Base-by-base conservation (phyloP, 495 filamentous ascomycete genomes). In the Podospora anserina region DNA sequence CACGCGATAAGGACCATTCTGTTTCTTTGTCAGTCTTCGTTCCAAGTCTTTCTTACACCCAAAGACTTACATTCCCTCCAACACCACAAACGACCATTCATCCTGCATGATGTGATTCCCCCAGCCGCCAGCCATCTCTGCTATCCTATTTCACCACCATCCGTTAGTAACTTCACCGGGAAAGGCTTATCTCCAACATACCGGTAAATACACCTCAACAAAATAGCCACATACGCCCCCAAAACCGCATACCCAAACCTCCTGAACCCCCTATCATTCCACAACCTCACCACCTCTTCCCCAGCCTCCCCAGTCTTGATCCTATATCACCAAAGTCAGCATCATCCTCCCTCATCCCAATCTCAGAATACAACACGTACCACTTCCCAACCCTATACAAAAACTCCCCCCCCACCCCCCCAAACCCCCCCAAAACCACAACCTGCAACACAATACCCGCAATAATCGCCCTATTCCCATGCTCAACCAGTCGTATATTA, bases 401-500 rank as follows among this genome's bases (percentile, higher is more conserved):
- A 69, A 87, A 90, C 30, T 87, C 81, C 32, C 76, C 62, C n/a
- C 73, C 82, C 9, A 86, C 65, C 7, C 77, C 5, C 11, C 85
- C 87, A 74, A 90, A 92, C 28, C 84, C 77, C 39, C 79, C 69
- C 77, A 92, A 81, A 3, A 89, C 90, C 5, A 79, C 81, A 39
- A 89, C 89, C 82, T 93, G 90, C 76, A 88, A 85, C 6, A 85
- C 81, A 69, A 93, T 90, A 73, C 90, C 90, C 11, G 88, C 84
- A 61, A 93, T 88, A 72, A 91, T 91, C 65, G 89, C 85, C 70
- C 89, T 75, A 76, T 91, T 88, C 19, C 88, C 88, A 32, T 71
- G 69, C 32, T 76, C 66, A 20, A 80, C 73, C 68, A 82, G 68
- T 20, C 74, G 67, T 13, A 71, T 62, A 69, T 81, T 68, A 61